phyloP scores from a whole-genome alignment of 331 rosid genomes.

The Telfairia occidentalis region DNA sequence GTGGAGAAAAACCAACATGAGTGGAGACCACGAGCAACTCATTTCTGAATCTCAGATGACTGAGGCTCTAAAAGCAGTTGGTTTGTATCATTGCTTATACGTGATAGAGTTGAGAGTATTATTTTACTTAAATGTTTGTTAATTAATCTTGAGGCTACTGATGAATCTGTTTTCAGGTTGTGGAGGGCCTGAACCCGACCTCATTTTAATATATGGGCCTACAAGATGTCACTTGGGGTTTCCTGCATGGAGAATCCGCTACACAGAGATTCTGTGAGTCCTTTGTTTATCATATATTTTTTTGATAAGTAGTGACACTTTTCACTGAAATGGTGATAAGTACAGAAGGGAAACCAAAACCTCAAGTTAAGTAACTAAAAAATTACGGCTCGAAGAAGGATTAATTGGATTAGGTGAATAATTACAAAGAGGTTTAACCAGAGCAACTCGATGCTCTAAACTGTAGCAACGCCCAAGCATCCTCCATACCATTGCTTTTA shows the following conservation, averaged over 20 bases:
- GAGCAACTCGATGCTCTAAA: not conserved
- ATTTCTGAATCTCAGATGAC: slow-evolving; percentile 45
- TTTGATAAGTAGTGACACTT: not conserved
- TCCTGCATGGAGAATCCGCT: slow-evolving; percentile 83
- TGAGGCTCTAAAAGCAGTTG: slow-evolving; percentile 58
- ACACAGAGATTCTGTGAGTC: slow-evolving; percentile 83
- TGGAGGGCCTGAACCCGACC: slow-evolving; percentile 73
- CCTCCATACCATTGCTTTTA: not conserved
- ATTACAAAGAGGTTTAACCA: not conserved
- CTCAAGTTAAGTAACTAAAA: not conserved
- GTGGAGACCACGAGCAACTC: slow-evolving; percentile 26
- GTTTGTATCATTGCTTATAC: slow-evolving; percentile 35
- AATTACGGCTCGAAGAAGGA: not conserved
- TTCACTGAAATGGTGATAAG: not conserved
- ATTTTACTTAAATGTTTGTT: slow-evolving; percentile 8
- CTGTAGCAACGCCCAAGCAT: not conserved
- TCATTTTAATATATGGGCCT: slow-evolving; percentile 77
- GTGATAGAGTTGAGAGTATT: slow-evolving; percentile 17
- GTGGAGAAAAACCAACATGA: slow-evolving; percentile 26
- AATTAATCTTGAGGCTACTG: slow-evolving; percentile 7
- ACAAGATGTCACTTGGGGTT: slow-evolving; percentile 86
- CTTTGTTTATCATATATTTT: not conserved
- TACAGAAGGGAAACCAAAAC: not conserved
- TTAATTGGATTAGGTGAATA: not conserved
- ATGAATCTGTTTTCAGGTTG: slow-evolving; percentile 36